Evolutionary conservation across 768 basidiomycete species (phyloP), one percentile per base, ranked within the genome.

Genomic region (Kwoniella europaea): DNA sequence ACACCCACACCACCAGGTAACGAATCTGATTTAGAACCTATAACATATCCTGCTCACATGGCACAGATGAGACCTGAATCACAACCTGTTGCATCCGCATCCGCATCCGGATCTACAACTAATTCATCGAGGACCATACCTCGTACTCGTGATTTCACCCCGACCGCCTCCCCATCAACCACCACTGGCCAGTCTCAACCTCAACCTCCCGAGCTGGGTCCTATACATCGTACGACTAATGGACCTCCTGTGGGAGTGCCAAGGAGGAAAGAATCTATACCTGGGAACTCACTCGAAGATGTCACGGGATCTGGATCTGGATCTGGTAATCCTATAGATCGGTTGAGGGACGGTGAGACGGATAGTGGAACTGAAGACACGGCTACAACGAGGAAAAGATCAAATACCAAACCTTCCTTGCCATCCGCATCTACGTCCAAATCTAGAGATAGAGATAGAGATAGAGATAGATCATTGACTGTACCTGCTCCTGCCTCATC

Each of bases 21-120:
- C 22, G 59, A 61, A 43, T 46, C 50, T 24, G 57, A 72, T 67
- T 63, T 76, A 15, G 75, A 73, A 58, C 69, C 75, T 6, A 76
- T 73, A 35, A 71, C 69, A 0, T 76, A 76, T 53, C 75, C 75
- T 12, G n/a, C 68, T 12, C 67, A 71, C 63, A 59, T 76, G 9
- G 75, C 72, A 29, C 72, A 73, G 41, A 69, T 53, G 20, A 66
- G 27, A 61, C 54, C 69, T 16, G 43, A 64, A 20, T 46, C 29
- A 15, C 27, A 29, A 43, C 59, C 35, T 20, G 20, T 20, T 13
- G 18, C 35, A 9, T 43, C 57, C 46, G 18, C 35, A 9, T 43
- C 57, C 46, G 24, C 65, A n/a, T 66, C 70, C 22, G 18, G n/a
- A 9, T 43, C 57, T 20, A 18, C 65, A n/a, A 62, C 65, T 9